Percentiles rank a stretch among this genome's conserved stretches.
Conservation (phyloP, 306 rosid genomes). For the Oemleria cerasiformis region DNA sequence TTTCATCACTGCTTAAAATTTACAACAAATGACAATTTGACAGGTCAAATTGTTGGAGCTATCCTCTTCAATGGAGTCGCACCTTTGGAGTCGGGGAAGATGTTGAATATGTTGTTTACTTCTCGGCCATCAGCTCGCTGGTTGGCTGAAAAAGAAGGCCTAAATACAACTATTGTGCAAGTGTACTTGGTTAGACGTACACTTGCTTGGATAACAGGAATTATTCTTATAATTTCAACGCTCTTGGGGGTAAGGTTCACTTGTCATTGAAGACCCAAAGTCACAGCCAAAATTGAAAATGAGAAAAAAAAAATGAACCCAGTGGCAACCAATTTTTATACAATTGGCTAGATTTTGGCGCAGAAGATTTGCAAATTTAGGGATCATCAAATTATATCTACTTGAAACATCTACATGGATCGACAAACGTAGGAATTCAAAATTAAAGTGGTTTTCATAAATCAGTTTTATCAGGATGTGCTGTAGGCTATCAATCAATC, state of each 20-base stretch:
- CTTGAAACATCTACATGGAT: not conserved
- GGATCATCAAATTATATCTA: not conserved
- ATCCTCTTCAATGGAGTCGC: constrained; percentile 45
- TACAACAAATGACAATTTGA: constrained; percentile 25
- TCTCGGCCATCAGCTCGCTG: constrained; percentile 52
- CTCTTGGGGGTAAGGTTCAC: constrained; percentile 71
- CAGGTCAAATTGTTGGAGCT: constrained; percentile 96
- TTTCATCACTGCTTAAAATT: constrained; percentile 7
- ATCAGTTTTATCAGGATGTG: not conserved
- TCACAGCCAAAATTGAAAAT: not conserved
- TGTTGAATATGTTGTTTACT: constrained; percentile 49
- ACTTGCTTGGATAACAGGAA: constrained; percentile 89
- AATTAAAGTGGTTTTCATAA: not conserved
- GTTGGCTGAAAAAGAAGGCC: constrained; percentile 52
- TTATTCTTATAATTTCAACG: constrained; percentile 77
- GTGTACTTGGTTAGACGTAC: constrained; percentile 67
- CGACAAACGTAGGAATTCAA: not conserved
- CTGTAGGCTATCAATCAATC: not conserved
- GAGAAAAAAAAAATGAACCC: not conserved
- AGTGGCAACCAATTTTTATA: not conserved
- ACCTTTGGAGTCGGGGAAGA: constrained; percentile 41
- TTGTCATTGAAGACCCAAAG: not conserved
- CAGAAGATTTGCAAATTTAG: not conserved
- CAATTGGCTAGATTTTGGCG: not conserved
- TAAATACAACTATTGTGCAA: constrained; percentile 26